A percentile compares a stretch with the other conserved stretches of the same genome.
phyloP scores from a whole-genome alignment of 225 moss, liverwort and hornwort species.

The Polytrichum formosum region DNA sequence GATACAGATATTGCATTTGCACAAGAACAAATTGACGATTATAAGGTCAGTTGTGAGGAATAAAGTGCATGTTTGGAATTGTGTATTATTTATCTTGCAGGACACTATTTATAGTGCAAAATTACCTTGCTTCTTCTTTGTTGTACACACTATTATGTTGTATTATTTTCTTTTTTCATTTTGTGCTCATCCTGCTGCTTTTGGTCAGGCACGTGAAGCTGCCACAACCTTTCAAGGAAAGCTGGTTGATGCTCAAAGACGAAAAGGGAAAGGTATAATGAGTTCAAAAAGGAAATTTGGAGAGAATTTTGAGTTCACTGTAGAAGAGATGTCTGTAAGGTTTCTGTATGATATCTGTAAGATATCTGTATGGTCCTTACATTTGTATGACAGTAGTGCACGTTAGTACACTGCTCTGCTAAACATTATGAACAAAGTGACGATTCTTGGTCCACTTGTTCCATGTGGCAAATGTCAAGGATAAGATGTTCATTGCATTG shows the following conservation, averaged over 20 bases:
- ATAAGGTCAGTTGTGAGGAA: conserved; percentile 67
- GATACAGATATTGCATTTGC: conserved; percentile 87
- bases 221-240: conserved; percentile 76
- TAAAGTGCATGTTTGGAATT: background rate
- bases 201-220: conserved; percentile 82
- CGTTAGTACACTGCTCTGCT: too few relatives aligned
- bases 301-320: too few relatives aligned
- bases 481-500: too few relatives aligned
- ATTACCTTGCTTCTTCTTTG: background rate
- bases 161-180: too few relatives aligned
- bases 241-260: conserved; percentile 76
- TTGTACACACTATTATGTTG: conserved; percentile 15
- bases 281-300: too few relatives aligned
- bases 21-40: conserved; percentile 90
- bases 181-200: conserved; percentile 8
- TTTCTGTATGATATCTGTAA: too few relatives aligned
- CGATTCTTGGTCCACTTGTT: too few relatives aligned
- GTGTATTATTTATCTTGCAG: background rate
- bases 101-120: conserved; percentile 6
- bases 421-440: too few relatives aligned
- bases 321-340: too few relatives aligned
- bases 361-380: too few relatives aligned
- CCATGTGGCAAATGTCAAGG: too few relatives aligned
- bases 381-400: too few relatives aligned
- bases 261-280: conserved; percentile 80